phyloP scores from a whole-genome alignment of 2,329 filamentous ascomycete genomes.

The Tolypocladium ophioglossoides region DNA sequence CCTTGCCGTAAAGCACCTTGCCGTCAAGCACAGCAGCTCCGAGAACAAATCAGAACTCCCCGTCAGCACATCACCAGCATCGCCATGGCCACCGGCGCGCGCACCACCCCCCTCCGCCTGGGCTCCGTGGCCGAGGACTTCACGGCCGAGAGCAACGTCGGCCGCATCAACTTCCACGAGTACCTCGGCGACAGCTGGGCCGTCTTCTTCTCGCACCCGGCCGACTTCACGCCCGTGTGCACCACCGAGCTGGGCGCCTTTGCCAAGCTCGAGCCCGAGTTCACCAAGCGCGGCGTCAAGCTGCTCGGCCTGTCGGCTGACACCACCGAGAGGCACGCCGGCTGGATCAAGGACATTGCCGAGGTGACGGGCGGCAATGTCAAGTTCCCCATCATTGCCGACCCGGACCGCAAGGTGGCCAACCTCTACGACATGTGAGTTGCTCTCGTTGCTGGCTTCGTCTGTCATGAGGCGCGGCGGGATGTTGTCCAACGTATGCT shows the following conservation, averaged over 20 bases:
- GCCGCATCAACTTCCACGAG: slow-evolving; percentile 73
- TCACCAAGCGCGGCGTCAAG: slow-evolving; percentile 78
- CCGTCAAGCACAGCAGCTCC: no score
- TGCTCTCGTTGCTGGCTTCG: no score
- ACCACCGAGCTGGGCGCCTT: slow-evolving; percentile 93
- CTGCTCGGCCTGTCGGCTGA: slow-evolving; percentile 87
- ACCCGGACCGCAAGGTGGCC: slow-evolving; percentile 67
- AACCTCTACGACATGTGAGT: slow-evolving; percentile 68
- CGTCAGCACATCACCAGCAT: neutral
- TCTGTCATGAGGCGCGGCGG: no score
- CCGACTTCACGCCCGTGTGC: slow-evolving; percentile 91
- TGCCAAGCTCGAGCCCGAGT: slow-evolving; percentile 79
- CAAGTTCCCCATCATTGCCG: slow-evolving; percentile 70
- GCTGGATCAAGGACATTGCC: slow-evolving; percentile 85
- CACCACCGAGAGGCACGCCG: slow-evolving; percentile 70
- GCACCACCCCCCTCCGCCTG: slow-evolving; percentile 41
- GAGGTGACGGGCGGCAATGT: slow-evolving; percentile 64
- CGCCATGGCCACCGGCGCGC: slow-evolving; percentile 16
- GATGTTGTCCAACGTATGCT: no score
- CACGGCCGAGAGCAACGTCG: slow-evolving; percentile 67
- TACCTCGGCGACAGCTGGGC: slow-evolving; percentile 73
- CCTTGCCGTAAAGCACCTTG: no score
- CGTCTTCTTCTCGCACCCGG: slow-evolving; percentile 75
- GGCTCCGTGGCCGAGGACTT: slow-evolving; percentile 68
- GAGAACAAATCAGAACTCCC: no score